Conservation (phyloP, 768 basidiomycete genomes). For the Lactarius deliciosus region DNA sequence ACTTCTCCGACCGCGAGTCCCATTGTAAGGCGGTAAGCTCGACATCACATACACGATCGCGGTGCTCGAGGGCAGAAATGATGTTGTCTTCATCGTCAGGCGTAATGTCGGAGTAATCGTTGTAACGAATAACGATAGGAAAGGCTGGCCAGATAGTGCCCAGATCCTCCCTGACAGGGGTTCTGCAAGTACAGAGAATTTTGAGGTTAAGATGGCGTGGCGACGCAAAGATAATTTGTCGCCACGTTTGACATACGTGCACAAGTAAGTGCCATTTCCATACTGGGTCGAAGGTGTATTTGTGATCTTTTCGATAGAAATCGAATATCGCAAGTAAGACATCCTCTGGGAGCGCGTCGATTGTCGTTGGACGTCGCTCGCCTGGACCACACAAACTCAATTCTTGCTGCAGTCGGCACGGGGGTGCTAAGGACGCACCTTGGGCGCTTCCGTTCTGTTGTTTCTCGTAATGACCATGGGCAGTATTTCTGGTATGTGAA, state of each 20-base stretch:
- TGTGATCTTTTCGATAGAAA: neutral
- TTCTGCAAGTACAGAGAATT: neutral
- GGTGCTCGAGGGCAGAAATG: no score
- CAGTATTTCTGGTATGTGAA: neutral
- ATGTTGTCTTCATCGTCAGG: no score
- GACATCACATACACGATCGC: no score
- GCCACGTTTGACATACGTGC: slow-evolving; percentile 1
- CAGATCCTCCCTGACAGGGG: neutral
- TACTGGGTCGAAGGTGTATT: neutral
- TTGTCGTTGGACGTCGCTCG: neutral
- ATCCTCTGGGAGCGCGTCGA: neutral
- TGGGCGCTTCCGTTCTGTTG: neutral
- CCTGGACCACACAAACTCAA: neutral
- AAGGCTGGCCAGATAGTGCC: neutral
- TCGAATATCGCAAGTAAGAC: neutral
- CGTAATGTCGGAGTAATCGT: no score
- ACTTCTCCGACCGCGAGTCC: no score
- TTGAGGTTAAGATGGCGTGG: neutral
- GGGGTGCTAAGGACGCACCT: neutral
- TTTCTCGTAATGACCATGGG: neutral
- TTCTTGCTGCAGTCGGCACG: neutral
- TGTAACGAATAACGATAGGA: neutral
- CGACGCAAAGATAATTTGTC: neutral
- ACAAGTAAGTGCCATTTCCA: neutral
- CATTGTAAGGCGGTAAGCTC: no score